phyloP scores from a whole-genome alignment of 805 yeast species.

The Scheffersomyces amazonensis region DNA sequence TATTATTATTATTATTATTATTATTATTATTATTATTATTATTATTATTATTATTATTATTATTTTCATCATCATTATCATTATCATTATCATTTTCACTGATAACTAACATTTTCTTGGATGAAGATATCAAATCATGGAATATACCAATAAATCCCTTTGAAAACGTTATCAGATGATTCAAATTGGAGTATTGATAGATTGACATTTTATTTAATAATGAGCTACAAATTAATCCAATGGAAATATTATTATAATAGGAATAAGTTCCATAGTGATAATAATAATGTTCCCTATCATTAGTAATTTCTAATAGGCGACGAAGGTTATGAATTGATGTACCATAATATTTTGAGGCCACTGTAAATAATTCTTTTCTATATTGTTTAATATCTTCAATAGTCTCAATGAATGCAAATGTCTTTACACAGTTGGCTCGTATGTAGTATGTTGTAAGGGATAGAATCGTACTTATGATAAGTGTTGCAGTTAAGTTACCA shows the following conservation, averaged over 20 bases:
- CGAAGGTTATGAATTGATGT: slow-evolving; percentile 9
- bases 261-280: too few species aligned
- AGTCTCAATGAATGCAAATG: neutral
- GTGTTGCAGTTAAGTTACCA: neutral
- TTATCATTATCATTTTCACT: neutral
- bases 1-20: neutral
- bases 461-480: slow-evolving; percentile 5
- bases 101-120: too few species aligned
- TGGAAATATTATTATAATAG: slow-evolving; percentile 3
- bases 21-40: neutral
- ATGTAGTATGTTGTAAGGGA: slow-evolving; percentile 9
- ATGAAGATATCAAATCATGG: slow-evolving; percentile 9
- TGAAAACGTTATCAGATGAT: slow-evolving; percentile 15
- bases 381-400: neutral
- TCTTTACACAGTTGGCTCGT: slow-evolving; percentile 9
- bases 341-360: slow-evolving; percentile 11
- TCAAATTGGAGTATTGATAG: slow-evolving; percentile 15
- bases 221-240: slow-evolving; percentile 16
- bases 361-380: slow-evolving; percentile 3
- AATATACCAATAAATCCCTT: slow-evolving; percentile 18
- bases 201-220: slow-evolving; percentile 18
- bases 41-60: too few species aligned
- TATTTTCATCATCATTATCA: neutral
- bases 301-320: neutral
- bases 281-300: neutral